phyloP scores from a whole-genome alignment of 2,329 filamentous ascomycete genomes.

The Aspergillus versicolor region DNA sequence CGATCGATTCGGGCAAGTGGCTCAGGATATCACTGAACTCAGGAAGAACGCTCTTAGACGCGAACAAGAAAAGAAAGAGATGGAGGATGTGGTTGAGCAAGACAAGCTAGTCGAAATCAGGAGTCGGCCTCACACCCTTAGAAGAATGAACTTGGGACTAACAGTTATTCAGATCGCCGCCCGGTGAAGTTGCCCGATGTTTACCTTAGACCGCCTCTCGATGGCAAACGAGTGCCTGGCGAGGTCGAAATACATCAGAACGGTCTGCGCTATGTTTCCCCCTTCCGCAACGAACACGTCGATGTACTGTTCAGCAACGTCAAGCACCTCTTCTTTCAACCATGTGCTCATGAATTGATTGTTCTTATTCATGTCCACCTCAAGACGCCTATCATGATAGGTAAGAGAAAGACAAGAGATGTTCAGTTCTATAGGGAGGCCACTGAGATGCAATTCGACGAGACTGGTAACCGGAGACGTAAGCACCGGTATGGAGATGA shows the following conservation, averaged over 20 bases:
- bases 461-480: constrained; percentile 95
- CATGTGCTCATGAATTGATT: constrained; percentile 91
- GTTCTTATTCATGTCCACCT: constrained; percentile 98
- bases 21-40: constrained; percentile 90
- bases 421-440: constrained; percentile 98
- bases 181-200: constrained; percentile 90
- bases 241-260: constrained; percentile 98
- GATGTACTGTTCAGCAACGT: constrained; percentile 98
- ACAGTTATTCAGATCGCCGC: constrained; percentile 69
- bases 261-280: constrained; percentile 90
- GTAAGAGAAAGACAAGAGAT: constrained; percentile 98
- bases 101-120: constrained; percentile 94
- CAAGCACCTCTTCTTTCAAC: constrained; percentile 98
- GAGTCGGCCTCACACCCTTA: constrained; percentile 57
- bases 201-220: constrained; percentile 90
- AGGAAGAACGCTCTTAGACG: constrained; percentile 89
- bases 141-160: constrained; percentile 32
- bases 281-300: constrained; percentile 77
- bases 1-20: constrained; percentile 84
- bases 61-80: constrained; percentile 98
- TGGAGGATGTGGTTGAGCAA: constrained; percentile 98
- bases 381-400: constrained; percentile 96
- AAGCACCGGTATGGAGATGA: constrained; percentile 98
- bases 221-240: constrained; percentile 93
- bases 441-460: constrained; percentile 97